A percentile compares a stretch with the other conserved stretches of the same genome.
Conservation (phyloP, 352 stramenopile species). For the Globisporangium carolinianum region DNA sequence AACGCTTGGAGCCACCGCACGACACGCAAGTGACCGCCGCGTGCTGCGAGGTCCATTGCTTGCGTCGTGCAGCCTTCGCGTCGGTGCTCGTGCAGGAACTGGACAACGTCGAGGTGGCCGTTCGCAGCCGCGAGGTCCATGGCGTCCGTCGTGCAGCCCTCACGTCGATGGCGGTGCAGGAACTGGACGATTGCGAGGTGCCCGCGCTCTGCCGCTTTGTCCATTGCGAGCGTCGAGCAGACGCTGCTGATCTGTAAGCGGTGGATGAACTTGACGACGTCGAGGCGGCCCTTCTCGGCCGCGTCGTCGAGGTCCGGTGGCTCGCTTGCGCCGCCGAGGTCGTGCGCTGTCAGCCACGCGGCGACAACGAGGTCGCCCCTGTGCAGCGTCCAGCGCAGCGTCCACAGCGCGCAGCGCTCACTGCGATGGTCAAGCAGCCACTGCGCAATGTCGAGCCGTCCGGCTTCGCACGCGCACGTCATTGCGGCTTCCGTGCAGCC, state of each 20-base stretch:
- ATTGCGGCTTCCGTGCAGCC: conserved; percentile 13
- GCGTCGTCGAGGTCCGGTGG: conserved; percentile 17
- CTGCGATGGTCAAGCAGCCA: conserved; percentile 15
- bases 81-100: conserved; percentile 24
- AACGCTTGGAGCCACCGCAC: conserved; percentile 23
- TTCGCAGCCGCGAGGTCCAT: conserved; percentile 22
- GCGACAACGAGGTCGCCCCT: conserved; percentile 6
- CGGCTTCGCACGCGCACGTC: conserved; percentile 12
- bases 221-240: conserved; percentile 22
- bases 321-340: conserved; percentile 7
- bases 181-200: conserved; percentile 23
- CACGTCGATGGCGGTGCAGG: conserved; percentile 17
- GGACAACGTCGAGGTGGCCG: conserved; percentile 18
- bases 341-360: conserved; percentile 5
- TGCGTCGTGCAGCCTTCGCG: conserved; percentile 20
- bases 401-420: conserved; percentile 13
- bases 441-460: conserved; percentile 17
- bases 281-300: conserved; percentile 18
- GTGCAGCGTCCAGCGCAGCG: conserved; percentile 13
- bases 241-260: conserved; percentile 4
- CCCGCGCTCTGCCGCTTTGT: conserved; percentile 21
- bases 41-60: conserved; percentile 23
- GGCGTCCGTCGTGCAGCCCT: conserved; percentile 24
- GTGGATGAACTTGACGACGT: conserved; percentile 22
- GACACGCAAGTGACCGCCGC: conserved; percentile 17